Evolutionary conservation across 805 yeast species (phyloP).

Genomic region (Lachancea lanzarotensis): DNA sequence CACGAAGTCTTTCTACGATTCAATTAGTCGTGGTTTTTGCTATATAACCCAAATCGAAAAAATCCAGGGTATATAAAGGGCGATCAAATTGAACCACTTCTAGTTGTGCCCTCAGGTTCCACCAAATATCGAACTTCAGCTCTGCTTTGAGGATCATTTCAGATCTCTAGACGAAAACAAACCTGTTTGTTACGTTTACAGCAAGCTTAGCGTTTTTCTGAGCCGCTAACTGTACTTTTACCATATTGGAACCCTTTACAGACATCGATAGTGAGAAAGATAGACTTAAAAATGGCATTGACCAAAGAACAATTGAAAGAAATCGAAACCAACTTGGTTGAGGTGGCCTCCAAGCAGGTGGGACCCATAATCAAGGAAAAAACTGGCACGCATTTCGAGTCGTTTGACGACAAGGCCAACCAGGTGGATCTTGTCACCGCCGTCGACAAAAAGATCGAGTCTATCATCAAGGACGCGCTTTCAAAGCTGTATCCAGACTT

Average conservation of each 20-base stretch:
- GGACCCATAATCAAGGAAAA: conserved; percentile 25
- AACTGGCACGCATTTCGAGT: conserved; percentile 28
- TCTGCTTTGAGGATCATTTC: no score
- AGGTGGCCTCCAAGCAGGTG: conserved; percentile 19
- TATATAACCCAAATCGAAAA: no score
- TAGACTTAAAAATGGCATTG: conserved; percentile 12
- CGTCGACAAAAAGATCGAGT: conserved; percentile 51
- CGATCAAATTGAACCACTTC: background rate
- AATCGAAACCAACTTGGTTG: conserved; percentile 22
- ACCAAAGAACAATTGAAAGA: conserved; percentile 20
- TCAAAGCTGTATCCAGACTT: conserved; percentile 39
- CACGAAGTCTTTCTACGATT: no score
- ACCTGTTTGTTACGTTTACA: no score
- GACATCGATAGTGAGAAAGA: background rate
- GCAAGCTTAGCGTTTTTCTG: background rate
- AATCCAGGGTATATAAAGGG: background rate
- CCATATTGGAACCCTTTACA: no score
- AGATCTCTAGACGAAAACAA: no score
- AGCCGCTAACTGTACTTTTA: no score
- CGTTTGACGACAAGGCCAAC: conserved; percentile 51
- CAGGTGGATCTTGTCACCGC: conserved; percentile 59
- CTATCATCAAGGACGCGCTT: conserved; percentile 28
- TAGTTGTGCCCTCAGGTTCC: no score
- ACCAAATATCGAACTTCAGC: no score
- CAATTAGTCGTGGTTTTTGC: background rate